Conservation (phyloP, 192 early-diverging fungal genomes). For the Backusella luteola region DNA sequence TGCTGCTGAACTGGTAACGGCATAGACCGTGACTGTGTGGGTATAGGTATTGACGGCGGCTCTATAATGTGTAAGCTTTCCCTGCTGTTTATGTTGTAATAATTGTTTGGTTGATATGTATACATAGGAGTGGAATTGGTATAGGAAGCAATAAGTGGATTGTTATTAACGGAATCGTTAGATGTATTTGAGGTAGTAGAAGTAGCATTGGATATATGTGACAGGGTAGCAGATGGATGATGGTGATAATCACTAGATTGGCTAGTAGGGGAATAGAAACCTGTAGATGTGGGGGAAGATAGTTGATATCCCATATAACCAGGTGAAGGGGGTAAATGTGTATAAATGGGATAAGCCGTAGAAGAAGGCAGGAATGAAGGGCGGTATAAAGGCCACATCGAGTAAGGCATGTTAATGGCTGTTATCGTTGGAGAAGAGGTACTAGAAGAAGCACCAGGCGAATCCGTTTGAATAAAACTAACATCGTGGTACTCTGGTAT, state of each 20-base stretch:
- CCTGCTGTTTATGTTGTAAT: not conserved
- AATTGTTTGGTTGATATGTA: not conserved
- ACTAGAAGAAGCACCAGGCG: not conserved
- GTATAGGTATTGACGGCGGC: not conserved
- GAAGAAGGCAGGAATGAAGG: not conserved
- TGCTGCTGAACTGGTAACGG: not conserved
- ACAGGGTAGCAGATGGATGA: not conserved
- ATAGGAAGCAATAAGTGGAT: not conserved
- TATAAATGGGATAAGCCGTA: not conserved
- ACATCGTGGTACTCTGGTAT: not conserved
- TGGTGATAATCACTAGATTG: not conserved
- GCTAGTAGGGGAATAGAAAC: not conserved
- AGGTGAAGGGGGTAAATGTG: slow-evolving; percentile 1
- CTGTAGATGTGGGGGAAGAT: not conserved
- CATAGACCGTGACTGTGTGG: not conserved
- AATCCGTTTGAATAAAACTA: not conserved
- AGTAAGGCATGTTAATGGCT: not conserved
- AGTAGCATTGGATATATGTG: not conserved
- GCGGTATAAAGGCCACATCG: not conserved
- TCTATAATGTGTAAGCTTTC: not conserved
- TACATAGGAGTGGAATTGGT: not conserved
- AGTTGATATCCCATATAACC: not conserved
- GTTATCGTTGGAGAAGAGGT: not conserved
- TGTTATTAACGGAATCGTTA: not conserved
- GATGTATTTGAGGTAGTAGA: not conserved